Evolutionary conservation across 129 eudicot genomes (phyloP), one percentile per base, ranked within the genome.

Genomic region (Flaveria ramosissima): DNA sequence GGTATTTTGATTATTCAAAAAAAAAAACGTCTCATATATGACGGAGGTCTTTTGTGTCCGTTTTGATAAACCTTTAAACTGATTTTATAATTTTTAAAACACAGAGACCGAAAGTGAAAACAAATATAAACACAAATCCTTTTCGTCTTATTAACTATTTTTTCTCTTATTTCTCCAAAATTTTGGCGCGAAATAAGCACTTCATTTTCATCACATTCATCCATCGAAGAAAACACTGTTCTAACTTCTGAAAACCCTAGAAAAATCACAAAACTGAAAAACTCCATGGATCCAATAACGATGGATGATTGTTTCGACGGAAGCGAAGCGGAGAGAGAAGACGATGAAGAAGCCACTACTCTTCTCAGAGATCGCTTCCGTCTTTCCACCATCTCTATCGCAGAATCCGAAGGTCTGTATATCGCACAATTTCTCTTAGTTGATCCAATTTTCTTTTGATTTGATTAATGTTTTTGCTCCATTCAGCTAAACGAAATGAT

Each of bases 301-400:
- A 72, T 36, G 21, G 81, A 80, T 63, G 67, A 55, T 65, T 55
- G 12, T 59, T 68, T 47, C 56, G 78, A 72, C 71, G 93, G 79
- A 81, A 84, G 89, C 84, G 96, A 88, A 1, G 78, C 50, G 0
- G 90, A 82, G 43, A 77, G 64, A 65, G 85, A 88, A 19, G 88
- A 87, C 75, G 88, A 83, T 13, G 93, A 91, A 61, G 89, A 85
- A 56, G 83, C 82, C 66, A 80, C 72, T 48, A 87, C 83, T 60
- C 85, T 78, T 48, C 75, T 93, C 60, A 77, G 91, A 75, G 96
- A 93, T 21, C 88, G 92, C 12, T 93, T 93, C 78, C 95, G 93
- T 23, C 89, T 93, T 21, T 88, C 83, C 80, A 83, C 96, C 19
- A 88, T 93, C 73, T 76, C 96, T 60, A 84, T 93, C 30, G 92